Conservation (phyloP, 2,329 filamentous ascomycete genomes). For the Didymella lethalis region DNA sequence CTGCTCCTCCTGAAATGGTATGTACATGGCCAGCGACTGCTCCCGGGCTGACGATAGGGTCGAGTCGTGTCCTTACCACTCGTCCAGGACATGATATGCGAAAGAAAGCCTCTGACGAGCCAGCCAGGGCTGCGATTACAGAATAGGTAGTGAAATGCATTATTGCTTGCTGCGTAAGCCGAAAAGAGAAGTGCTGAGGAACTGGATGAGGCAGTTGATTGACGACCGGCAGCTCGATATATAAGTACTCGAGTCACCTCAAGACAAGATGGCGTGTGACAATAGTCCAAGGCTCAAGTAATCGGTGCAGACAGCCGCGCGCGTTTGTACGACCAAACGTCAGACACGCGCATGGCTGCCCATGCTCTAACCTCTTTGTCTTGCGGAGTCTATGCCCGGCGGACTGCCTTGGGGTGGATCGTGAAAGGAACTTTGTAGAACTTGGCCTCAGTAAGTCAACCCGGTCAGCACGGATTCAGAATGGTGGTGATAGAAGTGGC, state of each 20-base stretch:
- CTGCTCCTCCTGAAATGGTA: slow-evolving; percentile 74
- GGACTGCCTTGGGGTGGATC: slow-evolving; percentile 1
- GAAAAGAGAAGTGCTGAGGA: neutral
- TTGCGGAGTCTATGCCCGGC: neutral
- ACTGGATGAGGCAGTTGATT: neutral
- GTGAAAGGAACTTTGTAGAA: slow-evolving; percentile 1
- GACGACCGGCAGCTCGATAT: slow-evolving; percentile 1
- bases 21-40: slow-evolving; percentile 69
- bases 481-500: slow-evolving; percentile 9
- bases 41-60: slow-evolving; percentile 74
- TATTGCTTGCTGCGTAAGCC: neutral
- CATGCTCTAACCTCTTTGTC: slow-evolving; percentile 14
- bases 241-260: slow-evolving; percentile 7
- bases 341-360: slow-evolving; percentile 12
- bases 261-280: slow-evolving; percentile 2
- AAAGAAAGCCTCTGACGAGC: slow-evolving; percentile 37
- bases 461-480: slow-evolving; percentile 7
- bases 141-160: slow-evolving; percentile 30
- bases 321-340: slow-evolving; percentile 15
- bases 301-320: slow-evolving; percentile 9
- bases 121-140: slow-evolving; percentile 24
- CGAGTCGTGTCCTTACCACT: slow-evolving; percentile 60
- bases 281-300: slow-evolving; percentile 9
- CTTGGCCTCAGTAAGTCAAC: slow-evolving; percentile 11
- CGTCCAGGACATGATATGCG: slow-evolving; percentile 40